A percentile compares a stretch with the other conserved stretches of the same genome.
These are phyloP conservation scores for Laburnicola sp. DNA, from an alignment of 2,329 filamentous ascomycete genomes.

Conservation along the genomic window DNA sequence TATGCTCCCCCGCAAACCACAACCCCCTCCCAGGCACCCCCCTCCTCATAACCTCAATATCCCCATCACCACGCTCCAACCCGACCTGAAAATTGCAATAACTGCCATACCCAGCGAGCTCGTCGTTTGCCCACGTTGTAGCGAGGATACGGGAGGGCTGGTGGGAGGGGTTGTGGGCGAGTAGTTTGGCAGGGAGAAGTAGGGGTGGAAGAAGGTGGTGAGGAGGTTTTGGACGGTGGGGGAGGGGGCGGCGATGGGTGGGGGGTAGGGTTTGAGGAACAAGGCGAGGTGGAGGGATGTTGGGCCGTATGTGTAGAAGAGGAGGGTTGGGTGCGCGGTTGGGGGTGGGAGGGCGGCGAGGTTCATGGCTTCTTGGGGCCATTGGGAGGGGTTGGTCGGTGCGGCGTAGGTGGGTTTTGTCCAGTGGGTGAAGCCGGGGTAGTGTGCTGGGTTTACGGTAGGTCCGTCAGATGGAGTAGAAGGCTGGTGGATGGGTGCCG, in stretches of 20 bases:
- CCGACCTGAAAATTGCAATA: constrained; percentile 87
- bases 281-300: constrained; percentile 39
- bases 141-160: constrained; percentile 65
- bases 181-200: constrained; percentile 78
- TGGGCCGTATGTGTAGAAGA: constrained; percentile 77
- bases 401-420: constrained; percentile 69
- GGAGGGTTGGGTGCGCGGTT: constrained; percentile 73
- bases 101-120: constrained; percentile 77
- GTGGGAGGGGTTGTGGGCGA: constrained; percentile 58
- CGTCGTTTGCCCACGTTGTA: constrained; percentile 78
- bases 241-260: constrained; percentile 45
- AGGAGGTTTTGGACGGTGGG: constrained; percentile 54
- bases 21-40: constrained; percentile 66
- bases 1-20: constrained; percentile 91
- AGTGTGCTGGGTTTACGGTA: constrained; percentile 39
- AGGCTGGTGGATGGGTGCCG: constrained; percentile 41
- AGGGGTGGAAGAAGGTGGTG: constrained; percentile 71
- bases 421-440: constrained; percentile 75
- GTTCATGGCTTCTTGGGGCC: constrained; percentile 78
- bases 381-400: constrained; percentile 63
- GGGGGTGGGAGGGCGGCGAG: constrained; percentile 65
- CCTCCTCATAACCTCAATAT: constrained; percentile 64
- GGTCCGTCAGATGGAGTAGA: constrained; percentile 22
- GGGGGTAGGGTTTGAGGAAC: constrained; percentile 26
- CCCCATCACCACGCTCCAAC: constrained; percentile 67